A percentile compares a stretch with the other conserved stretches of the same genome.
phyloP scores from a whole-genome alignment of 2,329 filamentous ascomycete species.

The Passalora sequoiae region DNA sequence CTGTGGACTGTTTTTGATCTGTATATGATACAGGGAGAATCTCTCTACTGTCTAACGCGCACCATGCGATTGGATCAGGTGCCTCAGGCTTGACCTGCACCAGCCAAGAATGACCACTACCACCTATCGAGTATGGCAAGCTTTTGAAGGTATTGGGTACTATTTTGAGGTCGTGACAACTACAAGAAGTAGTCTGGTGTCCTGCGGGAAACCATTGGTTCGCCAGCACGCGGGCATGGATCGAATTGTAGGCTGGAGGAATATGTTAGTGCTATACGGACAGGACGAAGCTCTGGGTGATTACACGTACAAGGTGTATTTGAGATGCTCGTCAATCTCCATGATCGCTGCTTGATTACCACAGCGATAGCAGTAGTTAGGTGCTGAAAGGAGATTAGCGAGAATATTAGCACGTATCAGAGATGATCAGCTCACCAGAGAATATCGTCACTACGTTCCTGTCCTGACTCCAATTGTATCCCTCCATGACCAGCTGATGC shows the following conservation, averaged over 20 bases:
- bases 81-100: no score
- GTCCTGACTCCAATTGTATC: slow-evolving; percentile 99
- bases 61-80: not conserved
- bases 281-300: not conserved
- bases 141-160: not conserved
- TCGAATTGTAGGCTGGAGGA: slow-evolving; percentile 87
- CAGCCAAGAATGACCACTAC: not conserved
- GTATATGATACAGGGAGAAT: slow-evolving; percentile 10
- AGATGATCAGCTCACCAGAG: slow-evolving; percentile 74
- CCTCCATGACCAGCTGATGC: slow-evolving; percentile 98
- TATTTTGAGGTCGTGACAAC: slow-evolving; percentile 17
- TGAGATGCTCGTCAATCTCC: slow-evolving; percentile 98
- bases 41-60: slow-evolving; percentile 7
- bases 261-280: not conserved
- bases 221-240: slow-evolving; percentile 91
- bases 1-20: slow-evolving; percentile 3
- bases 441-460: slow-evolving; percentile 98
- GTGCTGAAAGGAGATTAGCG: slow-evolving; percentile 40
- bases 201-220: slow-evolving; percentile 93
- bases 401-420: not conserved
- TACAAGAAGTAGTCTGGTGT: slow-evolving; percentile 99
- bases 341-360: slow-evolving; percentile 99
- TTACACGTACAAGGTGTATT: slow-evolving; percentile 91
- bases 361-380: slow-evolving; percentile 91
- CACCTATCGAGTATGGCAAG: not conserved